Base-by-base conservation (phyloP, 2,329 filamentous ascomycete species). In the Ophiosphaerella herpotricha region DNA sequence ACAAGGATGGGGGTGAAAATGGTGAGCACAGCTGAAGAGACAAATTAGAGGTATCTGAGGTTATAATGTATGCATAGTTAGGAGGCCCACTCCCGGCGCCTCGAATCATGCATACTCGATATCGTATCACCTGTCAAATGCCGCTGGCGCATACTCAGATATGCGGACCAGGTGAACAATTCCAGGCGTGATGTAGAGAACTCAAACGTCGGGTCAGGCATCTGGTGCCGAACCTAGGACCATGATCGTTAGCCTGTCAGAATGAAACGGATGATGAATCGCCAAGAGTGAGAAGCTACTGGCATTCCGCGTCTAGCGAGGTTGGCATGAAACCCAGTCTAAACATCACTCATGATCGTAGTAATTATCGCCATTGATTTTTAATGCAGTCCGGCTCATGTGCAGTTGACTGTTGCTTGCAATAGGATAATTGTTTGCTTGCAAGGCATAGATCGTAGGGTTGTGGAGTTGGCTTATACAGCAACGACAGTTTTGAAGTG, bases 211-310 rank as follows among this genome's bases (percentile, higher is more conserved):
- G 41, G 41, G 43, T 50, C 47, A 50, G 50, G 54, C 54, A 50
- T 53, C 48, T 37, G 34, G 54, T 46, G 49, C 46, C 43, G 39
- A 36, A 47, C 39, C 58, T 64, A 64, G 44, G 7, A 36, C 48
- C 39, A 32, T 44, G 55, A 48, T 45, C 53, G 65, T 64, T 64
- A 65, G 60, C 21, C 52, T 39, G 45, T 47, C 38, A 50, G 43
- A 52, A 44, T 64, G 60, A 70, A 68, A 70, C 67, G 36, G 42
- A 41, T 38, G 57, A 41, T 70, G 66, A 66, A 62, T 64, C 63
- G 63, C 63, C 58, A 66, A 63, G 61, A 61, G 63, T 68, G 55
- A 60, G 60, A 69, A 47, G 57, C 62, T 61, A 64, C 42, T 49
- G 43, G 41, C 21, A 44, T 43, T 51, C 46, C 60, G 49, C 56